Evolutionary conservation across 352 stramenopile genomes (phyloP).

Genomic region (Globisporangium abappressorium): DNA sequence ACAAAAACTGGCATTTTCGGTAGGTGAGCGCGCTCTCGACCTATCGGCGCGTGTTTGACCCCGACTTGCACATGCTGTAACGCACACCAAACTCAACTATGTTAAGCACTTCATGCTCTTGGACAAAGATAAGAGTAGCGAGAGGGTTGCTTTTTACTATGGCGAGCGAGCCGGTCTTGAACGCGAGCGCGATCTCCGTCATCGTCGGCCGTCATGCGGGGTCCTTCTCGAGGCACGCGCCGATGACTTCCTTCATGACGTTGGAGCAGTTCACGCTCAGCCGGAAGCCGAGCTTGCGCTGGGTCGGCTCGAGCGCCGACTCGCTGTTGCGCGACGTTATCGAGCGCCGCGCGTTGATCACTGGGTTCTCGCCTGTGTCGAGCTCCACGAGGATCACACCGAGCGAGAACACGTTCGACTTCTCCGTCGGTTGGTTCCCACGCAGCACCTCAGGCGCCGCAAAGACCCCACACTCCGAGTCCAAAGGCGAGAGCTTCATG

Average conservation of each 20-base stretch:
- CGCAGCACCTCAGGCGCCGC: slow-evolving; percentile 68
- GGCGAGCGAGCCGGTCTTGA: slow-evolving; percentile 57
- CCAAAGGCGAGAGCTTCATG: slow-evolving; percentile 64
- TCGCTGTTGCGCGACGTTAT: slow-evolving; percentile 31
- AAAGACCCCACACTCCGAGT: slow-evolving; percentile 65
- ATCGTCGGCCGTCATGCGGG: slow-evolving; percentile 52
- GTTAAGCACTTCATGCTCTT: no score
- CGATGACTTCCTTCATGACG: slow-evolving; percentile 66
- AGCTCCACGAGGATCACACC: slow-evolving; percentile 79
- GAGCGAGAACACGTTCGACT: slow-evolving; percentile 74
- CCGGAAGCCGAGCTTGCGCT: slow-evolving; percentile 48
- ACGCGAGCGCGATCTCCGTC: slow-evolving; percentile 51
- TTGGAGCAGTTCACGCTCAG: slow-evolving; percentile 53
- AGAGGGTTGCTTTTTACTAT: no score
- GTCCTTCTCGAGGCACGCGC: slow-evolving; percentile 56
- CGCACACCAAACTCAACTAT: no score
- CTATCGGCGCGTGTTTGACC: no score
- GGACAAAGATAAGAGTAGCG: no score
- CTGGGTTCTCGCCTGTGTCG: slow-evolving; percentile 61
- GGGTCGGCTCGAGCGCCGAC: slow-evolving; percentile 34
- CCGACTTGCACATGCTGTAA: no score
- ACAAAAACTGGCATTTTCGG: no score
- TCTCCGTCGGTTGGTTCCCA: slow-evolving; percentile 66
- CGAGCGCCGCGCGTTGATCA: slow-evolving; percentile 51
- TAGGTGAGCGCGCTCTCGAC: no score